Conservation (phyloP, 768 basidiomycete species). For the Omphalotus guepiniiformis region DNA sequence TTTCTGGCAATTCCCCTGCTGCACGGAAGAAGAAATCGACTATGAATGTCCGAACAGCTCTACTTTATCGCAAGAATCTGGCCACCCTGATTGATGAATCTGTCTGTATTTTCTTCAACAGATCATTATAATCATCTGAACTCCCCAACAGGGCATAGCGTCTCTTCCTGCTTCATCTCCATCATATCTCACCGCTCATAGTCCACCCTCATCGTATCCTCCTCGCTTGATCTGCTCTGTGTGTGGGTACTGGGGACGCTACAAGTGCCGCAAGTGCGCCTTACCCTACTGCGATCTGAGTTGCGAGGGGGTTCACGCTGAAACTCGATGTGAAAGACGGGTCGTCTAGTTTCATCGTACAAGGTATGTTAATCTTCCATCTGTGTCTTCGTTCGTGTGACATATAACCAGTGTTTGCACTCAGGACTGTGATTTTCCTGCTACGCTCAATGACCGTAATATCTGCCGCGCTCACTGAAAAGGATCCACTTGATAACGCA, state of each 20-base stretch:
- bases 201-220: conserved; percentile 57
- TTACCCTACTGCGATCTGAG: conserved; percentile 72
- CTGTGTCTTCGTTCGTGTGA: neutral
- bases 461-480: no score
- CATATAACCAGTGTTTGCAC: no score
- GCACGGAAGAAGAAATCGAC: conserved; percentile 74
- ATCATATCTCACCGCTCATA: conserved; percentile 67
- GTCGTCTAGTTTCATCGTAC: no score
- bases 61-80: conserved; percentile 81
- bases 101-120: conserved; percentile 37
- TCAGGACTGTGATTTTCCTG: no score
- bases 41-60: conserved; percentile 74
- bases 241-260: conserved; percentile 80
- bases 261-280: conserved; percentile 74
- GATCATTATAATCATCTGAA: neutral
- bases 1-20: conserved; percentile 42
- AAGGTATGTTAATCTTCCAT: conserved; percentile 23
- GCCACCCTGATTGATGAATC: conserved; percentile 73
- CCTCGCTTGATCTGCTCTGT: conserved; percentile 77
- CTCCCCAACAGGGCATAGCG: conserved; percentile 48
- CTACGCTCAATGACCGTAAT: no score
- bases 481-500: no score
- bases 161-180: conserved; percentile 48
- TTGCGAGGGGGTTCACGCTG: conserved; percentile 70
- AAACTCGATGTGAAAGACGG: conserved; percentile 77